Conservation (phyloP, 306 rosid species). For the Cicer yamashitae region DNA sequence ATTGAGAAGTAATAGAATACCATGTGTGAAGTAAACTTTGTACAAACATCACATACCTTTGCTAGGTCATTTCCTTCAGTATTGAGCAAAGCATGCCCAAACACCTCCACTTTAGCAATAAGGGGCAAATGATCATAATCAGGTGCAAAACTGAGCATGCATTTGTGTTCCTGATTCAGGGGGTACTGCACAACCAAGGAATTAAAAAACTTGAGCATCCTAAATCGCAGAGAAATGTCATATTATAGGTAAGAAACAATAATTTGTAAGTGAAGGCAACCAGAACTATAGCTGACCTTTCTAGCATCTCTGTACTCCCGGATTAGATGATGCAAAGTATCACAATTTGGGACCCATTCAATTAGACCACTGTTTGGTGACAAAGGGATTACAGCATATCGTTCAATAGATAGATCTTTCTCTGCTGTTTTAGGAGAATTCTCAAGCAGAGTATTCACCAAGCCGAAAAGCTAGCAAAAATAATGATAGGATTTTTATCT, state of each 20-base stretch:
- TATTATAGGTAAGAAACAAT: conserved; percentile 21
- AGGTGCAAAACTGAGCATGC: conserved; percentile 96
- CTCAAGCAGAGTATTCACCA: conserved; percentile 91
- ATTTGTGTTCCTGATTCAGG: conserved; percentile 93
- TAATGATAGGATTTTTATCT: conserved; percentile 29
- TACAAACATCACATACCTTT: conserved; percentile 57
- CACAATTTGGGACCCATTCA: conserved; percentile 98
- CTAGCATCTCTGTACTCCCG: conserved; percentile 93
- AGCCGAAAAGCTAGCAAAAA: conserved; percentile 83
- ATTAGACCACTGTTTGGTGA: conserved; percentile 98
- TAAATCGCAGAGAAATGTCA: conserved; percentile 43
- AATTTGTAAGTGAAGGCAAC: conserved; percentile 33
- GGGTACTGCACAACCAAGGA: conserved; percentile 63
- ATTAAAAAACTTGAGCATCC: not conserved
- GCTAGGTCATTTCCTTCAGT: conserved; percentile 96
- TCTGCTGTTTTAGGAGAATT: conserved; percentile 83
- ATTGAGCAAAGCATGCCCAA: conserved; percentile 84
- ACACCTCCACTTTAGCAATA: conserved; percentile 97
- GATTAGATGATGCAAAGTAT: conserved; percentile 87
- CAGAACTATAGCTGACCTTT: conserved; percentile 65
- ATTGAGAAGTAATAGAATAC: conserved; percentile 38
- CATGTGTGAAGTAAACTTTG: conserved; percentile 16
- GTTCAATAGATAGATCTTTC: conserved; percentile 84
- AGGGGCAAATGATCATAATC: conserved; percentile 96
- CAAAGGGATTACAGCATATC: conserved; percentile 89